Conservation (phyloP, 306 rosid genomes). For the Crotalaria pallida region DNA sequence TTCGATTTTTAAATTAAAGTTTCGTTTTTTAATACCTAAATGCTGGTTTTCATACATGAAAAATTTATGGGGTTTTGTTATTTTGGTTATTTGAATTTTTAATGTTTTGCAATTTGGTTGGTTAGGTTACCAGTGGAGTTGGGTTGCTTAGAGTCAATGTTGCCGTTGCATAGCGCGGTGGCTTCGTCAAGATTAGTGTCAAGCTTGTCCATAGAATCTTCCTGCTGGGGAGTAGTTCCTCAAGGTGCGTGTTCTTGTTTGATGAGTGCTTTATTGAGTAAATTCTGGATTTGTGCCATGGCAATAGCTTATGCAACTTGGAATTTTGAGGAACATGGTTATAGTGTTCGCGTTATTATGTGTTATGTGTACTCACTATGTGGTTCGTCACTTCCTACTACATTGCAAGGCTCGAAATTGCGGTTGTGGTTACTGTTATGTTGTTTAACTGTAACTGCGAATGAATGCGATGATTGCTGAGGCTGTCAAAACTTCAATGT, state of each 20-base stretch:
- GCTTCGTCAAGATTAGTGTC: conserved; percentile 80
- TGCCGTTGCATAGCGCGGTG: conserved; percentile 69
- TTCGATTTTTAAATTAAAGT: background rate
- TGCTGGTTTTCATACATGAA: background rate
- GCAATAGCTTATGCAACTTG: background rate
- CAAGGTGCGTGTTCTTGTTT: conserved; percentile 50
- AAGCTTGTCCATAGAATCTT: conserved; percentile 57
- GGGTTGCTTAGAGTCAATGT: conserved; percentile 58
- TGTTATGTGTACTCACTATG: no score
- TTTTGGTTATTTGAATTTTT: background rate
- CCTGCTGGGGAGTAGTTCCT: conserved; percentile 80
- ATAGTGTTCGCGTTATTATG: no score
- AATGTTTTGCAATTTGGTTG: background rate
- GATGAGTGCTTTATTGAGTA: background rate
- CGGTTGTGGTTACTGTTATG: no score
- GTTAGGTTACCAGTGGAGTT: conserved; percentile 68
- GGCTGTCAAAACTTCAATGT: no score
- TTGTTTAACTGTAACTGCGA: no score
- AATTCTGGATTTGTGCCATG: background rate
- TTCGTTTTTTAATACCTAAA: background rate
- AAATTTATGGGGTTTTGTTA: background rate
- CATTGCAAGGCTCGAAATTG: no score
- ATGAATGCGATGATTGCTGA: no score
- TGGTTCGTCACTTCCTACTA: no score
- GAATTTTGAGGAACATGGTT: background rate